These are phyloP conservation scores for Sambucus nigra DNA, from an alignment of 129 eudicot genomes.

Conservation along the genomic window DNA sequence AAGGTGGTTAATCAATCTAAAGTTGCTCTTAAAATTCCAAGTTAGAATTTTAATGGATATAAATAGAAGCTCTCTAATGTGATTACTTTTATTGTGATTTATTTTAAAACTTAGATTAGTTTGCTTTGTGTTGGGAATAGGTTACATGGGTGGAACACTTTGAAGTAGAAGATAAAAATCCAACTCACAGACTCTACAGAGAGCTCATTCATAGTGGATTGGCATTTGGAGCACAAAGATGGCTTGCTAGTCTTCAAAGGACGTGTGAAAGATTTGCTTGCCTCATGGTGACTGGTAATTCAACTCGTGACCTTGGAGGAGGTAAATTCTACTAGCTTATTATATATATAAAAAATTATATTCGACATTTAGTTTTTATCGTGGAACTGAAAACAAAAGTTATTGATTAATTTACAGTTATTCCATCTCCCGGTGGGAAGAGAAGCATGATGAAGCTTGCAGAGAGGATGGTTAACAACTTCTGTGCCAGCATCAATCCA, in stretches of 20 bases:
- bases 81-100: neutral
- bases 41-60: no score
- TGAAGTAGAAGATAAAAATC: conserved; percentile 41
- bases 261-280: conserved; percentile 41
- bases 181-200: conserved; percentile 30
- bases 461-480: conserved; percentile 48
- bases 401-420: conserved; percentile 15
- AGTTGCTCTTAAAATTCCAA: no score
- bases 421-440: conserved; percentile 46
- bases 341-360: neutral
- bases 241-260: conserved; percentile 56
- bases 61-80: neutral
- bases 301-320: conserved; percentile 47
- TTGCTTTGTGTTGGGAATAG: conserved; percentile 14
- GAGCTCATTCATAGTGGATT: conserved; percentile 37
- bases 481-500: conserved; percentile 47
- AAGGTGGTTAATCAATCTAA: conserved; percentile 29
- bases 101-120: neutral
- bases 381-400: neutral
- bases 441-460: conserved; percentile 65
- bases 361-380: neutral
- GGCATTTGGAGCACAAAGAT: conserved; percentile 54
- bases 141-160: conserved; percentile 65
- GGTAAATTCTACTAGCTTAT: conserved; percentile 11
- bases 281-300: conserved; percentile 18